Evolutionary conservation across 371 early-diverging fungal genomes (phyloP), one percentile per base, ranked within the genome.

Genomic region (Rhizopus stolonifer): DNA sequence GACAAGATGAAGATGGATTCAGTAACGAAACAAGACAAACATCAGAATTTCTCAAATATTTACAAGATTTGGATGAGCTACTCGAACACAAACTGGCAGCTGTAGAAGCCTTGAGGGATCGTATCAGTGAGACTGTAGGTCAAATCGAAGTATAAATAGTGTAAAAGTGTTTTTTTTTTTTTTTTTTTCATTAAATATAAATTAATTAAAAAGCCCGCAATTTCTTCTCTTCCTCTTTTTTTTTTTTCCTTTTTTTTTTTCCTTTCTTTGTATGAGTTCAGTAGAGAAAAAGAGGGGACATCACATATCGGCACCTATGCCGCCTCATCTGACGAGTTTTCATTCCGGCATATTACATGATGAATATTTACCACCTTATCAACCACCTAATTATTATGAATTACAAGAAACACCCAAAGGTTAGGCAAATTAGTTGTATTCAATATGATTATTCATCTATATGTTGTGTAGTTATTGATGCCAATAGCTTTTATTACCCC

Each of bases 51-150:
- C 63, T 26, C 58, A 67, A 55, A 47, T 84, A 84, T 36, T 47
- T 84, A 26, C 57, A 61, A 22, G 74, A 81, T 43, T 46, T 84
- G 57, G 81, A 81, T 39, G 78, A 77, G 40, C 60, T 80, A 40
- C 54, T 84, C 36, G 80, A 79, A 38, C 63, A 63, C 46, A 84
- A 84, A 55, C 50, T 65, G 43, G 74, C 69, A 31, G 60, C 61
- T 14, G 58, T 79, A 23, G 72, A 70, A 21, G 75, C 71, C 4
- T 43, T 79, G 31, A 58, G 73, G 46, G 72, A 71, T 54, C 68
- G 67, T 44, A 69, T 79, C 44, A 52, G 49, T 56, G 60, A 65
- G 15, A 65, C 61, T 26, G 65, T 65, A n/a, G 56, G 46, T 47
- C 54, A 60, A 36, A 46, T 59, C 18, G 54, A 52, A 47, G 42